Evolutionary conservation across 2,329 filamentous ascomycete genomes (phyloP), one percentile per base, ranked within the genome.

Genomic region (Ceratocystis huliohia): DNA sequence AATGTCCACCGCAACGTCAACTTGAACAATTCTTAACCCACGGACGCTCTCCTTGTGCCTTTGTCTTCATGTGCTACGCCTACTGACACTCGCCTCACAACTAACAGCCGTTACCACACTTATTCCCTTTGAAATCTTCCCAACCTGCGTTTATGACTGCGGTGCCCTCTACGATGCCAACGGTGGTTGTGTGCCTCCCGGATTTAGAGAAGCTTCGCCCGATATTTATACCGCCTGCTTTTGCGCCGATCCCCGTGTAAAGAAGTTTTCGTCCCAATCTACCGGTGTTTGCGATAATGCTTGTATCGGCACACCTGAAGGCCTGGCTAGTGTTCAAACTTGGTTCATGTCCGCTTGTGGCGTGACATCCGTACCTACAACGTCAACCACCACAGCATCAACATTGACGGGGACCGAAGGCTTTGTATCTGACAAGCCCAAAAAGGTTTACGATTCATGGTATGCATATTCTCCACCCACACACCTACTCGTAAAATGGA

Each of bases 301-400:
- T 25, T 91, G 88, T 72, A 17, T 44, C 15, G 68, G 67, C 37
- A 75, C 79, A 13, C 76, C 75, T 6, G 74, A 78, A 2, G 71
- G 80, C 0, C 76, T 86, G 61, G 72, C 75, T 15, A 81, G 81
- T 66, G 82, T 94, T 70, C 83, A 84, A 70, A 78, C 74, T 65
- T 95, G 90, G 90, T 94, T 87, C 73, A 81, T 80, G 45, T 79
- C 77, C 68, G 85, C 87, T 70, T 94, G 90, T 74, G 74, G 74
- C 45, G 79, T 80, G 67, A 72, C 69, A 68, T 45, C 67, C 10
- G 15, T 48, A 13, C 25, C 65, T 13, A 57, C 69, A 17, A 70
- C 72, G 10, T 67, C 67, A 2, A 69, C 70, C 13, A 69, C 69
- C 8, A 61, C 64, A 72, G 69, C 71, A 45, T 5, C 10, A 3